A percentile compares a stretch with the other conserved stretches of the same genome.
Evolutionary conservation across 106 monocot species (phyloP).

Genomic region (Vanilla planifolia): DNA sequence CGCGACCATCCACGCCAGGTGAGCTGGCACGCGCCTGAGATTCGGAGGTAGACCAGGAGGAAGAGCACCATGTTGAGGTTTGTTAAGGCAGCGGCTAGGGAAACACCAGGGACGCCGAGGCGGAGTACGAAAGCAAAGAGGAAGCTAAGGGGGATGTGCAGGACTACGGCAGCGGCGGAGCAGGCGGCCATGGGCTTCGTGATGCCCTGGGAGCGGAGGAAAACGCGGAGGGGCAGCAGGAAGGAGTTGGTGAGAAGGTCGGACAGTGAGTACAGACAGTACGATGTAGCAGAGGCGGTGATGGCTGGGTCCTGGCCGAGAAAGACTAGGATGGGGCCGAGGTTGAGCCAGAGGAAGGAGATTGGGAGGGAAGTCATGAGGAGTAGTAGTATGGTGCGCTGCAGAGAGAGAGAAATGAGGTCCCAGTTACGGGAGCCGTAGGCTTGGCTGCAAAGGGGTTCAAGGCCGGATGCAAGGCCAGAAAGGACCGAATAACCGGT

Average conservation of each 20-base stretch:
- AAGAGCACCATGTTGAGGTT: constrained; percentile 82
- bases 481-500: constrained; percentile 95
- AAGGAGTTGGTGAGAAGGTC: constrained; percentile 72
- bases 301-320: constrained; percentile 73
- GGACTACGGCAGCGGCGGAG: constrained; percentile 58
- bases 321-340: constrained; percentile 47
- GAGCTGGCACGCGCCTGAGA: constrained; percentile 27
- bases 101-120: constrained; percentile 76
- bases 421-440: constrained; percentile 72
- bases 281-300: constrained; percentile 64
- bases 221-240: constrained; percentile 88
- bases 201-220: constrained; percentile 80
- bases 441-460: constrained; percentile 86
- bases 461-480: constrained; percentile 85
- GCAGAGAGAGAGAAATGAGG: constrained; percentile 75
- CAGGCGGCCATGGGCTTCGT: constrained; percentile 73
- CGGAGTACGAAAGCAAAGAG: constrained; percentile 46
- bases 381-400: constrained; percentile 77
- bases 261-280: constrained; percentile 67
- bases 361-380: constrained; percentile 54
- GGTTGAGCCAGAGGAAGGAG: constrained; percentile 65
- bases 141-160: constrained; percentile 72
- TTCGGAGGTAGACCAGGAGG: constrained; percentile 50
- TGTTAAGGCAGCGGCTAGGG: constrained; percentile 50
- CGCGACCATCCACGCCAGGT: constrained; percentile 71